Base-by-base conservation (phyloP, 257 asterid species). In the Gentiana straminea region DNA sequence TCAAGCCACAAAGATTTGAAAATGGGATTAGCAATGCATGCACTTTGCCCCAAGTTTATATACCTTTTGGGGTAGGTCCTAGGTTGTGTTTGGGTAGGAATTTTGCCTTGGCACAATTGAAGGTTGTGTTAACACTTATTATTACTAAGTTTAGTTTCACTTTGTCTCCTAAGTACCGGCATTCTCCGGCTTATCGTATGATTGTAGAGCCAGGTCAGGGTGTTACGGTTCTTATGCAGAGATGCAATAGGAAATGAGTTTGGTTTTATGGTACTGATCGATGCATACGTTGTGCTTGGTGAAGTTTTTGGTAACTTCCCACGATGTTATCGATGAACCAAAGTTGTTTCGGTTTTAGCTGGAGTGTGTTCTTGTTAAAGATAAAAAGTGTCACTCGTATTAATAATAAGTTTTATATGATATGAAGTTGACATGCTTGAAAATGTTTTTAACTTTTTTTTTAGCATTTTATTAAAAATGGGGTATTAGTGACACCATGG, bases 161-260 rank as follows among this genome's bases (percentile, higher is more conserved):
- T 2, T 52, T 88, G 53, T 88, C 97, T 8, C 97, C 97, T 0
- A 79, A 81, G 37, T 88, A 84, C 10, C 75, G 56, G 54, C 97
- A 88, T 58, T 79, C 73, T 10, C 96, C 96, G 1, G 73, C 86
- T 37, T 88, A 82, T 52, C 70, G 79, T 44, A 84, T 84, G 96
- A 84, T 88, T 55, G 94, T 88, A 24, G 94, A 84, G 58, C 96
- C 97, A 3, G 95, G 95, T 2, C 77, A 82, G 5, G 97, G 87
- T 35, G 93, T 84, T 44, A 65, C 74, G 34, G 62, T 88, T 24
- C 81, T 77, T 43, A 52, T 88, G 57, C 70, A 70, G 58, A 69
- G 64, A 62, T 63, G 44, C 32, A 62, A 62, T 24, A 24, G 24
- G 1, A 24, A 24, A 24, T 24, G 24, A 24, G 24, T 24, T 24